These are phyloP conservation scores for Eucalyptus shirleyi DNA, from an alignment of 345 rosid genomes.

Conservation along the genomic window DNA sequence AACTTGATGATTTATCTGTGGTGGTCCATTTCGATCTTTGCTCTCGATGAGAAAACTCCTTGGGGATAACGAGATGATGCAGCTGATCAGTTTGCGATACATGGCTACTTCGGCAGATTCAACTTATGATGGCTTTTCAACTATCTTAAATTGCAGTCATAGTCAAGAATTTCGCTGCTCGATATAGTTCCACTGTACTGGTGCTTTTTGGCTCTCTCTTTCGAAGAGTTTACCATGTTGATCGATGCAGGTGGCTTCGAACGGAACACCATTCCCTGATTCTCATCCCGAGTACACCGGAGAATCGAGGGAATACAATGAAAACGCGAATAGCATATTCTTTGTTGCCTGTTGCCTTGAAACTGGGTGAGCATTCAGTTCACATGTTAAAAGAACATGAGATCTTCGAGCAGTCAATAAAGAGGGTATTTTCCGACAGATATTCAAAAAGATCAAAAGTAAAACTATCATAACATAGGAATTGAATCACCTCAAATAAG, in stretches of 20 bases:
- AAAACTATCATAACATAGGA: neutral
- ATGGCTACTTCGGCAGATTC: neutral
- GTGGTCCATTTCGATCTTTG: neutral
- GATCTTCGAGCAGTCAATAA: neutral
- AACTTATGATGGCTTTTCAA: neutral
- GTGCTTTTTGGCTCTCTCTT: neutral
- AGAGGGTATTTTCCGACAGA: neutral
- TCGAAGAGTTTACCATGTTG: fast-evolving
- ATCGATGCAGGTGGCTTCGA: neutral
- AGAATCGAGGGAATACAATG: neutral
- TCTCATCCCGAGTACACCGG: neutral
- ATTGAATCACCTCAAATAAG: neutral
- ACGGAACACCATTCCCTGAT: neutral
- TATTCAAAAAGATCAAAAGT: neutral
- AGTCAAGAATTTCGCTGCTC: neutral
- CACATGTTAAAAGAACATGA: neutral
- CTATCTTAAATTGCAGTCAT: neutral
- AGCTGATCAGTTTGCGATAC: neutral
- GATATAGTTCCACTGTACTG: neutral
- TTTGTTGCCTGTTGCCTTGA: neutral
- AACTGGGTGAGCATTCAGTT: neutral
- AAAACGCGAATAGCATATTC: neutral
- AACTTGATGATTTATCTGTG: neutral
- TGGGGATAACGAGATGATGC: neutral
- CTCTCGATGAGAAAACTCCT: neutral